Conservation (phyloP, 768 basidiomycete species). For the Lepiota subincarnata region DNA sequence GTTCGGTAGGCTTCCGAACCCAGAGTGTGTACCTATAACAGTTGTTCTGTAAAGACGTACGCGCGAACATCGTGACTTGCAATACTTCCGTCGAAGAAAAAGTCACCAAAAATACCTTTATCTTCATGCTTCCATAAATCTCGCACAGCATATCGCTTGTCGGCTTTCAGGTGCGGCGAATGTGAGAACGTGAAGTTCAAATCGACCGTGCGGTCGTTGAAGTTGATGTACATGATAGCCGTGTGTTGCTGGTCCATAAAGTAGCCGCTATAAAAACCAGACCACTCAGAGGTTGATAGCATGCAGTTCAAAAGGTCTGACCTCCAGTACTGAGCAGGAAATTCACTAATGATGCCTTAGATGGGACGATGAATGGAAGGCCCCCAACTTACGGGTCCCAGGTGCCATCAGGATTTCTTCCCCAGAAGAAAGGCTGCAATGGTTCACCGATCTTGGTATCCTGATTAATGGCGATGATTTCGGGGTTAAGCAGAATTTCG, state of each 20-base stretch:
- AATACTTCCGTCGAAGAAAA: constrained; percentile 24
- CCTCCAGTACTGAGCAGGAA: constrained; percentile 57
- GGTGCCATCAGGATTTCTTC: constrained; percentile 42
- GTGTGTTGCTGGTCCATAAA: constrained; percentile 24
- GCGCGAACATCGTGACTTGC: constrained; percentile 24
- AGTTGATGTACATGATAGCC: constrained; percentile 27
- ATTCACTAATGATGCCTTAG: constrained; percentile 34
- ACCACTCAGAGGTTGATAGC: neutral
- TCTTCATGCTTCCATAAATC: constrained; percentile 27
- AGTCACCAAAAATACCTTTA: constrained; percentile 19
- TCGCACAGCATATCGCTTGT: constrained; percentile 23
- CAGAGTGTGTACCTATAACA: constrained; percentile 1
- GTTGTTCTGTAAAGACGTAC: constrained; percentile 24
- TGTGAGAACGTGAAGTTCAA: constrained; percentile 25
- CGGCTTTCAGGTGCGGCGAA: constrained; percentile 22
- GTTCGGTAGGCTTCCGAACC: neutral
- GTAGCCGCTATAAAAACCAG: constrained; percentile 15
- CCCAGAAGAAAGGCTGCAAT: constrained; percentile 54
- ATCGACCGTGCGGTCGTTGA: constrained; percentile 24
- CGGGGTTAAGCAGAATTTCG: constrained; percentile 43
- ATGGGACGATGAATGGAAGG: constrained; percentile 23
- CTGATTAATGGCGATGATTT: constrained; percentile 56
- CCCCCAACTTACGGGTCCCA: constrained; percentile 20
- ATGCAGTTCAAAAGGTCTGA: constrained; percentile 2
- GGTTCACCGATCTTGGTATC: constrained; percentile 45